A percentile compares a stretch with the other conserved stretches of the same genome.
Conservation (phyloP, 192 early-diverging fungal genomes). For the Coemansia guatemalensis region DNA sequence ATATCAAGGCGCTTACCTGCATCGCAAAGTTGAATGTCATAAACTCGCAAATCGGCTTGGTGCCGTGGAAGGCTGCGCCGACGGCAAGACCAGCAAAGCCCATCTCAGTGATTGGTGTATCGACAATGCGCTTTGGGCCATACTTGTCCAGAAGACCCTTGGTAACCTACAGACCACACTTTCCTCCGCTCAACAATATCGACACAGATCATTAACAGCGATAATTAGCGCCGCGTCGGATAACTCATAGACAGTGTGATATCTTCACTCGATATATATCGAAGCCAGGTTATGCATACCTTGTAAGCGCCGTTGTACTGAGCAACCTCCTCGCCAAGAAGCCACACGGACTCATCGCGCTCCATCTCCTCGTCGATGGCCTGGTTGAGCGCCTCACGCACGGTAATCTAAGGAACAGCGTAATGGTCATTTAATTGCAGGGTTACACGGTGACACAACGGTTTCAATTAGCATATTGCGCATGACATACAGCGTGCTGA, state of each 20-base stretch:
- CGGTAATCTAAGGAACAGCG: constrained; percentile 72
- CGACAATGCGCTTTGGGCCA: constrained; percentile 94
- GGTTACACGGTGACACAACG: no score
- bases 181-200: neutral
- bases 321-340: constrained; percentile 97
- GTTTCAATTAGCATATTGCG: constrained; percentile 6
- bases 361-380: constrained; percentile 98
- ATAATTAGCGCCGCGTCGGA: neutral
- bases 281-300: constrained; percentile 52
- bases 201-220: neutral
- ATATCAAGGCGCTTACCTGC: constrained; percentile 66
- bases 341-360: constrained; percentile 84
- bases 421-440: no score
- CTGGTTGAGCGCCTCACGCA: constrained; percentile 96
- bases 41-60: constrained; percentile 98
- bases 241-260: no score
- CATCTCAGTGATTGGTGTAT: constrained; percentile 99
- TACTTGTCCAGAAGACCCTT: constrained; percentile 97
- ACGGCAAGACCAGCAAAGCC: constrained; percentile 96
- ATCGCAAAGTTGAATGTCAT: constrained; percentile 99
- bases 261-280: no score
- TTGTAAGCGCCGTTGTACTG: constrained; percentile 99
- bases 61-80: constrained; percentile 88
- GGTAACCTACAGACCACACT: constrained; percentile 68
- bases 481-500: no score